Percentiles rank a stretch among this genome's conserved stretches.
phyloP scores from a whole-genome alignment of 495 filamentous ascomycete species.

The Daldinia caldariorum region DNA sequence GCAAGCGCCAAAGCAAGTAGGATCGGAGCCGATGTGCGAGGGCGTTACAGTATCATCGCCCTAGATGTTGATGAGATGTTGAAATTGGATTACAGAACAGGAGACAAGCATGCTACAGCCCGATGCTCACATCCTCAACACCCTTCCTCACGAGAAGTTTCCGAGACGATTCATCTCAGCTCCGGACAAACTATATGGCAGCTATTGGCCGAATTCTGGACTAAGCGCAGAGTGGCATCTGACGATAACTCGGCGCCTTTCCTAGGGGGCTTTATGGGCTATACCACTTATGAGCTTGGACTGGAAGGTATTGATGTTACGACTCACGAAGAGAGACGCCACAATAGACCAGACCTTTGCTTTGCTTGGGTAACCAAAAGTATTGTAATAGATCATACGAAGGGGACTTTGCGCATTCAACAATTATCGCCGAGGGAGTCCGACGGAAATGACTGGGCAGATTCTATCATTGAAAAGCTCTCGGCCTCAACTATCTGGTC shows the following conservation, averaged over 20 bases:
- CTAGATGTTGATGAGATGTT: constrained; percentile 62
- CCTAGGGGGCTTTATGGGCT: constrained; percentile 90
- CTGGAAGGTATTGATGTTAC: constrained; percentile 67
- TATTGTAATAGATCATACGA: constrained; percentile 79
- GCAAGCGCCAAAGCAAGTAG: constrained; percentile 54
- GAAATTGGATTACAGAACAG: constrained; percentile 63
- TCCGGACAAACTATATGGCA: constrained; percentile 62
- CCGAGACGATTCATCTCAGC: constrained; percentile 47
- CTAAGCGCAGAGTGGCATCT: constrained; percentile 53
- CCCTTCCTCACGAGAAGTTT: constrained; percentile 10
- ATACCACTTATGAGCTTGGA: constrained; percentile 88
- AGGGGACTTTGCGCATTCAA: constrained; percentile 72
- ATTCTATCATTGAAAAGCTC: constrained; percentile 48
- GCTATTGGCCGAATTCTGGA: constrained; percentile 66
- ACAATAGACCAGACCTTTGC: constrained; percentile 74
- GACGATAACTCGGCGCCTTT: constrained; percentile 68
- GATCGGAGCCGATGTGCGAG: constrained; percentile 59
- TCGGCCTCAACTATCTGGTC: constrained; percentile 41
- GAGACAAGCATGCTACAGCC: constrained; percentile 51
- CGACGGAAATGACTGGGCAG: constrained; percentile 51
- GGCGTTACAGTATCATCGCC: constrained; percentile 75
- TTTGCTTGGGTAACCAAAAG: constrained; percentile 82
- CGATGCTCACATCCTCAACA: constrained; percentile 29
- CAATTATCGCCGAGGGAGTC: constrained; percentile 54
- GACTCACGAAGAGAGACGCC: constrained; percentile 40